A percentile compares a stretch with the other conserved stretches of the same genome.
Conservation (phyloP, 148 eudicot species). For the Camellia japonica region DNA sequence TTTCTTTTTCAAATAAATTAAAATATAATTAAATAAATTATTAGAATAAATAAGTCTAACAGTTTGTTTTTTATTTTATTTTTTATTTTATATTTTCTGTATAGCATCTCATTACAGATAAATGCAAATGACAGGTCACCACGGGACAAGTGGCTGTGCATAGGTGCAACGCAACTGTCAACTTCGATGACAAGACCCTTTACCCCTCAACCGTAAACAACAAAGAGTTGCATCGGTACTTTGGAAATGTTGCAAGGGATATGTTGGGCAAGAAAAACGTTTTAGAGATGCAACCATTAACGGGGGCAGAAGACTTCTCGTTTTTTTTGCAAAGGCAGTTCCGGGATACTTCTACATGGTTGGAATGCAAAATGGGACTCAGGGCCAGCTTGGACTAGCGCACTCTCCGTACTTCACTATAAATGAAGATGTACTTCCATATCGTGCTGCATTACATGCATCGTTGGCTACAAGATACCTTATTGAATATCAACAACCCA, state of each 20-base stretch:
- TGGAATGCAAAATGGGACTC: slow-evolving; percentile 55
- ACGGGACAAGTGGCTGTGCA: slow-evolving; percentile 67
- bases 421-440: slow-evolving; percentile 64
- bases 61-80: neutral
- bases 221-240: slow-evolving; percentile 45
- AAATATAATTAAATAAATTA: no score
- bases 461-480: slow-evolving; percentile 48
- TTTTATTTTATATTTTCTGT: neutral
- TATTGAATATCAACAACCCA: slow-evolving; percentile 20
- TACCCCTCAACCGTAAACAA: slow-evolving; percentile 57
- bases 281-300: slow-evolving; percentile 41
- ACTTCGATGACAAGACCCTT: slow-evolving; percentile 36
- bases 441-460: slow-evolving; percentile 78
- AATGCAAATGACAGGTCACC: slow-evolving; percentile 46
- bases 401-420: slow-evolving; percentile 50
- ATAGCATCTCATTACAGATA: neutral
- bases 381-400: slow-evolving; percentile 29
- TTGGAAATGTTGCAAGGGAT: slow-evolving; percentile 39
- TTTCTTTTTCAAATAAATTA: no score
- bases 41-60: no score
- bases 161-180: slow-evolving; percentile 64
- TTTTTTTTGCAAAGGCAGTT: slow-evolving; percentile 52
- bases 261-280: slow-evolving; percentile 54
- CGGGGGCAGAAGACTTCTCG: slow-evolving; percentile 78
- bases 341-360: slow-evolving; percentile 61